Base-by-base conservation (phyloP, 2,329 filamentous ascomycete genomes). In the Nemania diffusa region DNA sequence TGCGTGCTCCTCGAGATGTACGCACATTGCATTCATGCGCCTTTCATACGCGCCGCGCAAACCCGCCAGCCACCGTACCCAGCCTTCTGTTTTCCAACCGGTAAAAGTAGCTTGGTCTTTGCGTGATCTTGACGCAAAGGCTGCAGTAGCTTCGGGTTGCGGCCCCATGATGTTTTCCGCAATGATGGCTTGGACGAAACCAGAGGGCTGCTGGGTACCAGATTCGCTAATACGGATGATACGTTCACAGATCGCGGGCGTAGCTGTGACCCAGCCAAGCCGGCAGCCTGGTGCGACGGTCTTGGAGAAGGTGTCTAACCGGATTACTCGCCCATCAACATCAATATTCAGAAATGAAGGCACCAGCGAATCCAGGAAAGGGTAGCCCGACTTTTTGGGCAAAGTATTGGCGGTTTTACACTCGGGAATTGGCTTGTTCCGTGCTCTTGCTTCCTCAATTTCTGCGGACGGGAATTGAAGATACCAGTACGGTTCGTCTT, bases 401-500 rank as follows among this genome's bases (percentile, higher is more conserved):
- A 70, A 72, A 62, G 64, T 69, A 71, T 71, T 73, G 62, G 69
- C 72, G 40, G 67, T 78, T 74, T 74, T 81, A 76, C 65, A 73
- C 67, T 65, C 73, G 53, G 78, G 78, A 61, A 72, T 73, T 52
- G 74, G 79, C 40, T 78, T 71, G 59, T 78, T 77, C 44, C 84
- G 79, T 20, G 84, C 83, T 74, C 84, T 82, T 73, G 87, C 82
- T 76, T 88, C 82, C 55, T 80, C 79, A 27, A 76, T 53, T 60
- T 82, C 86, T 0, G 92, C 90, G 0, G 92, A 92, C 0, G 93
- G 93, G 79, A 88, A 97, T 78, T 97, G 95, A 8, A 98, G 84
- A 78, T 96, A 95, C 92, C 93, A 97, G 82, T 97, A 97, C 5
- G 95, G 95, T 69, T 97, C 94, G 74, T 98, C 95, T 79, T 98